These are phyloP conservation scores for Dactylonectria macrodidyma DNA, from an alignment of 2,329 filamentous ascomycete genomes.

Conservation along the genomic window DNA sequence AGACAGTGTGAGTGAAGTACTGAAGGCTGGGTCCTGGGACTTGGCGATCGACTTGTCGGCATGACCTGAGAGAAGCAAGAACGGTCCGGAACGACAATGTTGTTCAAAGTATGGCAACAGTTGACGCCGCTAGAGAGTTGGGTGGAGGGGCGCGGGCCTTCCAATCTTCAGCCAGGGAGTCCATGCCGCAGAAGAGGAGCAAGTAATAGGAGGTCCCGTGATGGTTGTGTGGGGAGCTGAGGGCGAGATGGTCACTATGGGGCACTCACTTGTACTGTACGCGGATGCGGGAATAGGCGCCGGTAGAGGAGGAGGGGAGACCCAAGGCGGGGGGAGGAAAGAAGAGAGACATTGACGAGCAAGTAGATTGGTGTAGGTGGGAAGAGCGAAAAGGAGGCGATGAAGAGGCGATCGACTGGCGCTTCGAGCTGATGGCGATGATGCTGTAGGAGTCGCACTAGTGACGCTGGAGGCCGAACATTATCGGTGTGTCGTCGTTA, in stretches of 20 bases:
- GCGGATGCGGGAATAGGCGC: conserved; percentile 15
- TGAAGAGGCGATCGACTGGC: background rate
- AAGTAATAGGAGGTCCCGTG: background rate
- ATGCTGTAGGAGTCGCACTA: background rate
- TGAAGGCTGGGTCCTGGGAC: background rate
- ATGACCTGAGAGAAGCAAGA: background rate
- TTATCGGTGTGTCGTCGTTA: background rate
- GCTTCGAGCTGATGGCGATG: background rate
- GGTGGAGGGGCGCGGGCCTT: background rate
- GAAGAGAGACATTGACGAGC: background rate
- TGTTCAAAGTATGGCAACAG: conserved; percentile 1
- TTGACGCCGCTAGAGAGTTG: conserved; percentile 1
- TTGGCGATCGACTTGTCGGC: background rate
- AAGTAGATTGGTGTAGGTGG: background rate
- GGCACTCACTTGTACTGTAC: background rate
- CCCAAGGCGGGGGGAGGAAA: background rate
- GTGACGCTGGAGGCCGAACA: background rate
- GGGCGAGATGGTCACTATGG: background rate
- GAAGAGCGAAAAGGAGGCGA: background rate
- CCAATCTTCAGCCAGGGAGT: background rate
- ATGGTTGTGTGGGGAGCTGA: conserved; percentile 22
- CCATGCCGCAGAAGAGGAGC: conserved; percentile 2
- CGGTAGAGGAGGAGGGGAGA: background rate
- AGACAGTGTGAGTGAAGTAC: background rate
- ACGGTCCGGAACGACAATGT: background rate